phyloP scores from a whole-genome alignment of 2,329 filamentous ascomycete species.

The Fusarium chlamydosporum region DNA sequence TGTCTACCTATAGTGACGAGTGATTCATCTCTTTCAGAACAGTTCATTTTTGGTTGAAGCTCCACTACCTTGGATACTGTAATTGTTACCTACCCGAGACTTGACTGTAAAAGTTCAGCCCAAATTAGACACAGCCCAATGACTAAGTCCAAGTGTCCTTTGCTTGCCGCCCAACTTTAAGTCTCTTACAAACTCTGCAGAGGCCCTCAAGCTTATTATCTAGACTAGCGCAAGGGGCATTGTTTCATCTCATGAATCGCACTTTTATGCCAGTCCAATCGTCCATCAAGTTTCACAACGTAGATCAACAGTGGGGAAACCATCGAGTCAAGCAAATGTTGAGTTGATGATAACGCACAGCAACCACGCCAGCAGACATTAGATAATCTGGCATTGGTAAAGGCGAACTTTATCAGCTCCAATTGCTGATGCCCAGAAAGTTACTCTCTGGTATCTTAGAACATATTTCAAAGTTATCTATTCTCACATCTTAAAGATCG shows the following conservation, averaged over 20 bases:
- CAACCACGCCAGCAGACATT: not conserved
- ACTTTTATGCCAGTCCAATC: constrained; percentile 4
- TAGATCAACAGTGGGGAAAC: not conserved
- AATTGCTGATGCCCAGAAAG: too few species aligned
- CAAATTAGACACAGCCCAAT: not conserved
- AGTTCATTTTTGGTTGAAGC: too few species aligned
- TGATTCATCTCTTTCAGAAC: not conserved
- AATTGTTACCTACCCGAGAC: not conserved
- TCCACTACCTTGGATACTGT: not conserved
- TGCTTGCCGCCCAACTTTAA: too few species aligned
- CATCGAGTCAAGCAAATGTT: not conserved
- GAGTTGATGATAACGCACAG: not conserved
- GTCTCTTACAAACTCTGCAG: not conserved
- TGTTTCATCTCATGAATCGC: constrained; percentile 9
- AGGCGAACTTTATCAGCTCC: too few species aligned
- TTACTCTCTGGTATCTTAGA: too few species aligned
- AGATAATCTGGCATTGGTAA: not conserved
- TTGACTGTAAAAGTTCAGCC: not conserved
- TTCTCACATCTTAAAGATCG: too few species aligned
- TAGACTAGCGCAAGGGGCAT: not conserved
- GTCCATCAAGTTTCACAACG: constrained; percentile 2
- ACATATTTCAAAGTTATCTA: too few species aligned
- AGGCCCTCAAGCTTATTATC: not conserved
- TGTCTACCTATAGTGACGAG: too few species aligned
- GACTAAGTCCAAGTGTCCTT: not conserved